Percentiles rank a stretch among this genome's conserved stretches.
Conservation (phyloP, 176 grass and related monocot genomes). For the Elaeis guineensis region DNA sequence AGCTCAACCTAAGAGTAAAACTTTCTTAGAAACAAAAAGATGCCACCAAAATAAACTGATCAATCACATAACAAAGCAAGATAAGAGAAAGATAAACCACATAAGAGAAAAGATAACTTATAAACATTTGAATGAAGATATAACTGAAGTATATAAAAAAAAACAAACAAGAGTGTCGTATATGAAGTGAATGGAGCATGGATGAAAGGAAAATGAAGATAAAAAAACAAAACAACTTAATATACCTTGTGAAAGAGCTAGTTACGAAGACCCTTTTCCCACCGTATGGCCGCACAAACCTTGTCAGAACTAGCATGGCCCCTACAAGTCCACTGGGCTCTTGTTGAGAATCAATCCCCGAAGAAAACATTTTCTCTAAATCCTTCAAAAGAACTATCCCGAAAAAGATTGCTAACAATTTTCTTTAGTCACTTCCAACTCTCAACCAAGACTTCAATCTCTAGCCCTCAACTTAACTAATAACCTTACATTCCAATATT, state of each 20-base stretch:
- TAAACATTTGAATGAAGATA: too few species aligned
- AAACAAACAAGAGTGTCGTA: too few species aligned
- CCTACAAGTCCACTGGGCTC: conserved; percentile 36
- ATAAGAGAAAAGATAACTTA: too few species aligned
- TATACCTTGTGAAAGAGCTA: conserved; percentile 62
- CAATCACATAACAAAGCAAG: too few species aligned
- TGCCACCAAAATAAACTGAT: too few species aligned
- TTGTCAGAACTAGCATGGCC: conserved; percentile 27
- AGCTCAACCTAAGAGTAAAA: too few species aligned
- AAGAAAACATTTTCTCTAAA: conserved; percentile 55
- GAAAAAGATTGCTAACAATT: not conserved
- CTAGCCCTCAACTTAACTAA: not conserved
- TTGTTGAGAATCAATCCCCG: conserved; percentile 47
- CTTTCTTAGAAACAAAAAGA: too few species aligned
- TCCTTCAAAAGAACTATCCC: not conserved
- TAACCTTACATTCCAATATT: conserved; percentile 8
- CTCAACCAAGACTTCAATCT: too few species aligned
- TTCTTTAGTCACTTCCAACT: too few species aligned
- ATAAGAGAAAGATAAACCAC: too few species aligned
- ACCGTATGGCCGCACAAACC: conserved; percentile 86
- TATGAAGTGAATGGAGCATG: too few species aligned
- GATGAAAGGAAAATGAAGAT: not conserved
- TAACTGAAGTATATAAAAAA: too few species aligned
- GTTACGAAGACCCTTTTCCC: conserved; percentile 76
- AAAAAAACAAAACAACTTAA: conserved; percentile 2